Base-by-base conservation (phyloP, 116 monocot genomes). In the Trichopus zeylanicus region DNA sequence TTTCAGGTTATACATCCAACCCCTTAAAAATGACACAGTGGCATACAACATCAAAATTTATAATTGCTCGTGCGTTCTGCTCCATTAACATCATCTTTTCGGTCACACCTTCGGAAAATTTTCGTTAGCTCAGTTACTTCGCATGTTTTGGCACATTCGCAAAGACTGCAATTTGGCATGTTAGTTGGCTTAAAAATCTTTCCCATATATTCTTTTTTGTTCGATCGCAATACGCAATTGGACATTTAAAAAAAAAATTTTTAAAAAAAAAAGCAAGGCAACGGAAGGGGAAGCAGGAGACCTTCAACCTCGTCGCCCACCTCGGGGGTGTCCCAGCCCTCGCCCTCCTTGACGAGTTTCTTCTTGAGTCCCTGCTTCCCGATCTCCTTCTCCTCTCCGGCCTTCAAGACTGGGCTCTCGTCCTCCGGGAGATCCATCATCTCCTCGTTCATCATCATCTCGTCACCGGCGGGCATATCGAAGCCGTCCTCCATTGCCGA, bases 321-420 rank as follows among this genome's bases (percentile, higher is more conserved):
- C 57, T 97, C 87, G 16, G 97, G 97, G n/a, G 64, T 80, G 1
- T 97, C 84, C 87, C 90, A 97, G 0, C 81, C 87, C 49, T 87
- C 77, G 0, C 97, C 97, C 38, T 87, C 87, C 78, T 91, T 97
- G 49, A 97, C 51, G 28, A 97, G 84, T 77, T 82, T 90, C 84
- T 97, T 97, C 82, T 82, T 91, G 62, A 97, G 74, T 5, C 97
- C 97, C 35, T 91, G 59, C 69, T 81, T 87, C 8, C 84, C 97
- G 79, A 90, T 84, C 84, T 90, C 81, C 84, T 91, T 91, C 91
- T 97, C 97, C 64, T 97, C 91, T 15, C 97, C 97, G 20, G 71
- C 91, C 73, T 97, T 82, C 6, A 83, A 20, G 0, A 30, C 21
- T 16, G 83, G 81, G 51, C 24, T n/a, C n/a, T n/a, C 28, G 1